A percentile compares a stretch with the other conserved stretches of the same genome.
Evolutionary conservation across 2,329 filamentous ascomycete genomes (phyloP).

Genomic region (Penicillium janthinellum): DNA sequence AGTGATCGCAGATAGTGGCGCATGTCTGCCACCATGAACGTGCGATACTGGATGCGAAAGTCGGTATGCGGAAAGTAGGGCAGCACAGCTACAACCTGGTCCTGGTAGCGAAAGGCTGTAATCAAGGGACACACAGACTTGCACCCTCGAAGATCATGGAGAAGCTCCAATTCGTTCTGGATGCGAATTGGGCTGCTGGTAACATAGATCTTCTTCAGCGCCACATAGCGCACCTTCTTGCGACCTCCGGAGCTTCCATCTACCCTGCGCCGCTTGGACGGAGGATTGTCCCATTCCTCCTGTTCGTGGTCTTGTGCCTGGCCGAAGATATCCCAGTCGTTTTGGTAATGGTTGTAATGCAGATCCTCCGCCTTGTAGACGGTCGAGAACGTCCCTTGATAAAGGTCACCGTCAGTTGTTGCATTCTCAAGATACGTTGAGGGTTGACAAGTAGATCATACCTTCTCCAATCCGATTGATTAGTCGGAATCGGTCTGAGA

Average conservation of each 20-base stretch:
- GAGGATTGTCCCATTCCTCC: constrained; percentile 70
- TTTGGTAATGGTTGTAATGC: constrained; percentile 77
- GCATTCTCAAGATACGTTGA: background rate
- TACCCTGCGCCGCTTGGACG: constrained; percentile 56
- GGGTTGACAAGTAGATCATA: constrained; percentile 37
- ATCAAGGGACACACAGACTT: constrained; percentile 90
- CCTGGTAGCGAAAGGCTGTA: constrained; percentile 90
- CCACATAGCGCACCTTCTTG: constrained; percentile 74
- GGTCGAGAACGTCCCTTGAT: constrained; percentile 88
- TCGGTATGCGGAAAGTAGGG: constrained; percentile 96
- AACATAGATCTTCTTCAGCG: constrained; percentile 99
- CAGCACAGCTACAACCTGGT: constrained; percentile 92
- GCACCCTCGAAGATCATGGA: constrained; percentile 82
- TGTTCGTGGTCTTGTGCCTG: constrained; percentile 61
- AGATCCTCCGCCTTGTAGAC: constrained; percentile 98
- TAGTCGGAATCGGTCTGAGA: constrained; percentile 79
- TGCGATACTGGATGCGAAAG: constrained; percentile 86
- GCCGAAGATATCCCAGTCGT: constrained; percentile 78
- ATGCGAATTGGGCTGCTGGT: constrained; percentile 93
- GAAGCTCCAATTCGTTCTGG: constrained; percentile 90
- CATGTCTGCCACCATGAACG: constrained; percentile 84
- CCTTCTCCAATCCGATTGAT: constrained; percentile 98
- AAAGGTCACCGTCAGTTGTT: constrained; percentile 8
- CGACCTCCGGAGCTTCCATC: constrained; percentile 45
- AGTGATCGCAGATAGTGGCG: constrained; percentile 85